These are phyloP conservation scores for Puccinia triticina DNA, from an alignment of 1,284 basidiomycete genomes.

Conservation along the genomic window DNA sequence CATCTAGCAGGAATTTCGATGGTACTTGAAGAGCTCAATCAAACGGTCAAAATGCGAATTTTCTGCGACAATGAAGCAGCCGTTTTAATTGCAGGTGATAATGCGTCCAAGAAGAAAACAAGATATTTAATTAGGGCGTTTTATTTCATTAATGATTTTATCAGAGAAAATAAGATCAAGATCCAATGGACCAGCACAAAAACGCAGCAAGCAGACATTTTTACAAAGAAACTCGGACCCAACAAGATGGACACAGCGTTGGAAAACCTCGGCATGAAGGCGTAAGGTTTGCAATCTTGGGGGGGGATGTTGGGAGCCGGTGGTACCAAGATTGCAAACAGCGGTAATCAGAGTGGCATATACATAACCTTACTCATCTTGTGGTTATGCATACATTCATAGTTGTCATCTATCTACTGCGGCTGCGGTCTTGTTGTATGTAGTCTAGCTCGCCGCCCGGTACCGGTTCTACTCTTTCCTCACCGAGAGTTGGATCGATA, in stretches of 20 bases:
- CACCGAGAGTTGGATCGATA: too few species aligned
- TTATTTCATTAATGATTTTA: conserved; percentile 25
- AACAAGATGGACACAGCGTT: neutral
- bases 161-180: conserved; percentile 5
- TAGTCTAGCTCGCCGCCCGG: too few species aligned
- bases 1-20: neutral
- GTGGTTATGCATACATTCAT: too few species aligned
- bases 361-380: too few species aligned
- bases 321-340: too few species aligned
- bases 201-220: conserved; percentile 3
- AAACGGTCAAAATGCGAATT: neutral
- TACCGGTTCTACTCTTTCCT: too few species aligned
- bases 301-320: too few species aligned
- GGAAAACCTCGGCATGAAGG: neutral
- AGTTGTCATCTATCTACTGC: too few species aligned
- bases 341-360: too few species aligned
- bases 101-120: conserved; percentile 17
- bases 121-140: neutral
- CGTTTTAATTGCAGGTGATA: conserved; percentile 10
- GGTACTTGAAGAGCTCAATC: neutral
- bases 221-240: neutral
- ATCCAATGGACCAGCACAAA: conserved; percentile 12
- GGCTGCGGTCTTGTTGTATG: too few species aligned
- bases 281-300: neutral
- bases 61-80: conserved; percentile 28